phyloP scores from a whole-genome alignment of 108 stramenopile genomes.

The Epipyxis sp. region DNA sequence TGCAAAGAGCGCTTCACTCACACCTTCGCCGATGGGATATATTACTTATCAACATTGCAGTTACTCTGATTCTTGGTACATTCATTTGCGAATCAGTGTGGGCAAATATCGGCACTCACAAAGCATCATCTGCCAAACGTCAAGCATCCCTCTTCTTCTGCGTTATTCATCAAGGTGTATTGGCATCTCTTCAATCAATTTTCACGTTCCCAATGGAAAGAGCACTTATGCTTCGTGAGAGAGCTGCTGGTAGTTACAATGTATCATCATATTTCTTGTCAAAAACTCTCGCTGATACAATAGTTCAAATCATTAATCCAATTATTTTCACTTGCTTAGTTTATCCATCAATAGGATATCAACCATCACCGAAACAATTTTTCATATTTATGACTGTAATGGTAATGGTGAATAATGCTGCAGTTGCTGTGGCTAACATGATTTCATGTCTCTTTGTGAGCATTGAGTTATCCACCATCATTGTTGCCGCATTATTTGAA shows the following conservation, averaged over 20 bases:
- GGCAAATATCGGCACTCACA: constrained; percentile 4
- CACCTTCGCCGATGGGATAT: background rate
- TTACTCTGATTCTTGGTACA: constrained; percentile 4
- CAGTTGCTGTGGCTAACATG: background rate
- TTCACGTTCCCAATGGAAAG: constrained; percentile 52
- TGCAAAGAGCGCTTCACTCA: background rate
- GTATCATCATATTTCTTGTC: constrained; percentile 53
- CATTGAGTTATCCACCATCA: background rate
- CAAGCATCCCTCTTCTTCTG: constrained; percentile 6
- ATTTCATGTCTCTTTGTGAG: background rate
- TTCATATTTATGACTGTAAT: constrained; percentile 4
- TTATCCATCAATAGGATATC: constrained; percentile 46
- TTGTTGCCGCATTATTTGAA: background rate
- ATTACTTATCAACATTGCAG: background rate
- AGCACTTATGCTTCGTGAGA: constrained; percentile 50
- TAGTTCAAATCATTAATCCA: constrained; percentile 34
- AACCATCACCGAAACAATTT: background rate
- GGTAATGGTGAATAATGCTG: constrained; percentile 3
- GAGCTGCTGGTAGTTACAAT: constrained; percentile 46
- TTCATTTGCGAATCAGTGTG: constrained; percentile 1
- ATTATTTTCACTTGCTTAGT: constrained; percentile 41
- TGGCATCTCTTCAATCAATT: constrained; percentile 7
- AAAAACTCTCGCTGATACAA: constrained; percentile 48
- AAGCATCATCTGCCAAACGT: background rate
- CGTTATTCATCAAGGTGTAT: background rate